A percentile compares a stretch with the other conserved stretches of the same genome.
Evolutionary conservation across 2,329 filamentous ascomycete genomes (phyloP).

Genomic region (Fusarium sterilihyphosum): DNA sequence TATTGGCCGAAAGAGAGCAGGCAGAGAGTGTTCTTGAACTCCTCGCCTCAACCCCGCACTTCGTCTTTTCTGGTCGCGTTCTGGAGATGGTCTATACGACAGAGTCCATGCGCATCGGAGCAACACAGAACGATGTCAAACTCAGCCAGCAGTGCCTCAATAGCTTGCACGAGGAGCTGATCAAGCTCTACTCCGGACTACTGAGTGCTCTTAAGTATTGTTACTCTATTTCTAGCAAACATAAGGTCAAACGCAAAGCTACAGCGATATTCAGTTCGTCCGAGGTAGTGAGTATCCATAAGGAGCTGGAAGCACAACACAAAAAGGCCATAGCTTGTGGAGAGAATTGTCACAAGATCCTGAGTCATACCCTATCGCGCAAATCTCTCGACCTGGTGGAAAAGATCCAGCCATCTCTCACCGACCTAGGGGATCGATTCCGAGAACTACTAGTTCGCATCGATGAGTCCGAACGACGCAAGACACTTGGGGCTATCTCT

Average conservation of each 20-base stretch:
- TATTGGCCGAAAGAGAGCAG: rapidly evolving
- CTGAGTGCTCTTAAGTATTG: rapidly evolving
- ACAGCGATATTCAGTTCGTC: rapidly evolving
- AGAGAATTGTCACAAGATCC: rapidly evolving
- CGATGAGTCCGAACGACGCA: rapidly evolving
- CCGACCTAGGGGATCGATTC: rapidly evolving
- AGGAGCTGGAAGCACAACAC: rapidly evolving
- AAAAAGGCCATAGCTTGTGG: neutral
- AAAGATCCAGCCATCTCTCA: rapidly evolving
- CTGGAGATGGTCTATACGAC: rapidly evolving
- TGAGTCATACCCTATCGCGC: rapidly evolving
- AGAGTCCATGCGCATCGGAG: neutral
- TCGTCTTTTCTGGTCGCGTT: rapidly evolving
- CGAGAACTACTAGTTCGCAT: rapidly evolving
- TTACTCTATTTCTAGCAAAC: rapidly evolving
- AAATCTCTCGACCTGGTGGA: rapidly evolving
- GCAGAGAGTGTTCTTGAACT: rapidly evolving
- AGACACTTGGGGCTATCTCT: rapidly evolving
- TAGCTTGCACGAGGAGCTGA: rapidly evolving
- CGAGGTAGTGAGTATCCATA: rapidly evolving
- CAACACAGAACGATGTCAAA: rapidly evolving
- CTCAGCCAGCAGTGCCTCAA: rapidly evolving
- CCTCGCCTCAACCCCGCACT: neutral
- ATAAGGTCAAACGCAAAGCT: neutral
- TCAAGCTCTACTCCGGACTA: rapidly evolving